Evolutionary conservation across 108 stramenopile genomes (phyloP), one percentile per base, ranked within the genome.

Genomic region (Nitzschia sp.): DNA sequence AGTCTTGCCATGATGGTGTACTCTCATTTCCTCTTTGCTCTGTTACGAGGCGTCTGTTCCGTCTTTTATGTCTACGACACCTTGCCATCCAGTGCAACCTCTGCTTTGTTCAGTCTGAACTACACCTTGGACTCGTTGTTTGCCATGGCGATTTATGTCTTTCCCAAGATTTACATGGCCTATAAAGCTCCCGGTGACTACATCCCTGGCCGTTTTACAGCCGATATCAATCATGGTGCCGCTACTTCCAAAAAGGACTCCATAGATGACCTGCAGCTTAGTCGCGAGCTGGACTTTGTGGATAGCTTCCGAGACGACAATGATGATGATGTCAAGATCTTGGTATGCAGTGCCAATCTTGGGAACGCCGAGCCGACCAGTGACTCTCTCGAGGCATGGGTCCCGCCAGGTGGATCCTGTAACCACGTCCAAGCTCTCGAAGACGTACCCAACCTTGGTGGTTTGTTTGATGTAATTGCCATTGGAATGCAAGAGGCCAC

Each of bases 401-500:
- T 83, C 0, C 82, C 82, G 8, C n/a, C 45, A 28, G 64, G 76
- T 17, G 82, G 82, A 9, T 25, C 58, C 1, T 62, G 70, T 26
- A 4, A 38, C 23, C 60, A 26, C 5, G 60, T 71, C n/a, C 61
- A 44, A 27, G 60, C 70, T 2, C 32, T 71, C 47, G 36, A 61
- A 11, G 60, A 33, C 2, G 19, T 29, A 25, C 16, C 53, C 16
- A 19, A 46, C 21, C 30, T 54, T 66, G 1, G 3, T 4, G 68
- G 68, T 21, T 27, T 35, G 27, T 71, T 83, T 17, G 79, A 80
- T 30, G 41, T 83, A 16, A 64, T 83, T 19, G 82, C 70, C 23
- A 69, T 83, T 34, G 82, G 79, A n/a, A 68, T 80, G 63, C 82
- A 83, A 58, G 82, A 83, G 45, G 60, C 71, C 0, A 70, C 72